Conservation (phyloP, 768 basidiomycete genomes). For the Hypholoma fasciculare region DNA sequence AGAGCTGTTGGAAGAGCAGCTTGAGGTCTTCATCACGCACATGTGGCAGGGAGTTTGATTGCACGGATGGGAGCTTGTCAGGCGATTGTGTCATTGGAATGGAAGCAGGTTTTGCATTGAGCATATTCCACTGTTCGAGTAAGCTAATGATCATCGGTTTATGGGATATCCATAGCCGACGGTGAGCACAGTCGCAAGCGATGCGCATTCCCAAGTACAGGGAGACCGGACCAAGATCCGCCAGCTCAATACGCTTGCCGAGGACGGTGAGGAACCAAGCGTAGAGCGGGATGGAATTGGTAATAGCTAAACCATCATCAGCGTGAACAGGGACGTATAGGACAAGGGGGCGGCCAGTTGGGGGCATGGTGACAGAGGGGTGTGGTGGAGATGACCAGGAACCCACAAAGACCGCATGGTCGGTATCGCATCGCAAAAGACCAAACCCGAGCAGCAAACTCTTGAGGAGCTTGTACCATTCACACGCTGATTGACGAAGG, state of each 20-base stretch:
- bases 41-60: not conserved
- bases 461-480: constrained; percentile 15
- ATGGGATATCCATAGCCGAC: constrained; percentile 14
- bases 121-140: constrained; percentile 10
- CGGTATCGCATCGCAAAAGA: constrained; percentile 19
- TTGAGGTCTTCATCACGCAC: not conserved
- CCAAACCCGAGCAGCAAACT: constrained; percentile 3
- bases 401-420: constrained; percentile 16
- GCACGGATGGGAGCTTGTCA: not conserved
- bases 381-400: constrained; percentile 3
- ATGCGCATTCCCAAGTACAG: constrained; percentile 13
- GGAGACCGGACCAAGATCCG: constrained; percentile 6
- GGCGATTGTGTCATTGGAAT: not conserved
- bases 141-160: constrained; percentile 8
- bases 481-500: constrained; percentile 28
- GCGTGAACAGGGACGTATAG: constrained; percentile 9
- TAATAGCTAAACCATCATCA: constrained; percentile 10
- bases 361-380: constrained; percentile 2
- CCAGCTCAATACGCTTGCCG: not conserved
- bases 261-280: constrained; percentile 6
- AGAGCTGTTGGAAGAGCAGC: not conserved
- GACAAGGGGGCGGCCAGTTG: not conserved
- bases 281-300: constrained; percentile 3
- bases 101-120: not conserved
- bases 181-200: constrained; percentile 2